phyloP scores from a whole-genome alignment of 805 yeast species.

The Suhomyces prunicola region DNA sequence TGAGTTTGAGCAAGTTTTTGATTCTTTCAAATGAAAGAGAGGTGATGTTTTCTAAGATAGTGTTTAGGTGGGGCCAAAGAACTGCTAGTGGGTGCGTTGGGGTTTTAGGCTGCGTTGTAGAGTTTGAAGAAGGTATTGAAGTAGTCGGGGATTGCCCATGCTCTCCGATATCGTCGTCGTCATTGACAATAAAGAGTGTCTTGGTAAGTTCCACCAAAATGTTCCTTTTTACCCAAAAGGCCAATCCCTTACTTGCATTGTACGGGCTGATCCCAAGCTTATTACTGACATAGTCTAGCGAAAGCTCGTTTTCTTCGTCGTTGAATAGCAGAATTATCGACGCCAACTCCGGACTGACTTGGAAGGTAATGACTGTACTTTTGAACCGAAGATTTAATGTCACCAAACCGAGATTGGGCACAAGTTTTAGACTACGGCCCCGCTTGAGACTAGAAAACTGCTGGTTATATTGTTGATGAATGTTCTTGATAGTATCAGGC shows the following conservation, averaged over 20 bases:
- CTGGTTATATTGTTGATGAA: constrained; percentile 43
- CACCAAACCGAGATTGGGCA: constrained; percentile 62
- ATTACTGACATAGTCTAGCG: constrained; percentile 30
- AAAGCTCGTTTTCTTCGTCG: constrained; percentile 27
- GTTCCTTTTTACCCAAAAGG: constrained; percentile 63
- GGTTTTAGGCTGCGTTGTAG: not conserved
- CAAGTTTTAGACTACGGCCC: constrained; percentile 57
- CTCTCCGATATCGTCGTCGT: constrained; percentile 18
- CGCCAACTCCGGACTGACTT: constrained; percentile 70
- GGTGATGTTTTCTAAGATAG: constrained; percentile 58
- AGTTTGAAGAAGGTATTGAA: not conserved
- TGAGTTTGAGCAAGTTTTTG: constrained; percentile 50
- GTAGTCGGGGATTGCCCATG: not conserved
- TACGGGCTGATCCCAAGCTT: constrained; percentile 43
- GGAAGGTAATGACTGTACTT: constrained; percentile 38
- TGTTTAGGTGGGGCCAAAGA: constrained; percentile 47
- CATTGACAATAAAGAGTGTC: constrained; percentile 38
- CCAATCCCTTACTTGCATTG: constrained; percentile 33
- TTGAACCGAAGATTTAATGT: constrained; percentile 48
- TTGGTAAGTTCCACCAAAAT: constrained; percentile 44
- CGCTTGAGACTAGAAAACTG: constrained; percentile 44
- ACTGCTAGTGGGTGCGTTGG: not conserved
- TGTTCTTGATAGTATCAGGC: constrained; percentile 44
- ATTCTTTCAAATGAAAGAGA: constrained; percentile 46
- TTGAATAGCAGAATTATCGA: constrained; percentile 53